These are phyloP conservation scores for Talaromyces sp. DNA, from an alignment of 2,329 filamentous ascomycete genomes.

Conservation along the genomic window DNA sequence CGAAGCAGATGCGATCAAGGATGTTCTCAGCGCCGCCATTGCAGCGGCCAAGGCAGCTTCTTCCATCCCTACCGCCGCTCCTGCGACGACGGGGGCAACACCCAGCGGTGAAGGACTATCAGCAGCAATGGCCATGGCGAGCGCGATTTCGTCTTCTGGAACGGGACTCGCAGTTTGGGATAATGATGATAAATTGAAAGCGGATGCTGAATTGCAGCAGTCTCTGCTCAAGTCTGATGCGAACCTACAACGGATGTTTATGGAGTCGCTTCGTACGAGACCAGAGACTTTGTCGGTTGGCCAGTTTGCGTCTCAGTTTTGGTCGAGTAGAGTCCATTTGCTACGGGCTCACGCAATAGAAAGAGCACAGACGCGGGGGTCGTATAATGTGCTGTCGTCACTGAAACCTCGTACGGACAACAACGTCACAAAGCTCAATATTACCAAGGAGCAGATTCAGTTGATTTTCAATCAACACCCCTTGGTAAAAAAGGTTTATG, in stretches of 20 bases:
- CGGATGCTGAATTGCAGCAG: conserved; percentile 76
- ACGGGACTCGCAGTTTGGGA: conserved; percentile 60
- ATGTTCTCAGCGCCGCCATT: conserved; percentile 72
- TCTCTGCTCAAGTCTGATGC: conserved; percentile 79
- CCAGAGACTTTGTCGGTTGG: conserved; percentile 74
- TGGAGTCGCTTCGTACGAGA: conserved; percentile 76
- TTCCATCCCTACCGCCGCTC: conserved; percentile 27
- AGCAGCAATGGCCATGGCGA: conserved; percentile 72
- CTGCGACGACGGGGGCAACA: conserved; percentile 22
- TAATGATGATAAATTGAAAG: conserved; percentile 71
- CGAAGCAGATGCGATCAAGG: conserved; percentile 82
- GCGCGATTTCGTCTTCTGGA: conserved; percentile 52
- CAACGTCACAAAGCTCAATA: conserved; percentile 70
- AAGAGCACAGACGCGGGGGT: conserved; percentile 74
- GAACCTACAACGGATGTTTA: conserved; percentile 73
- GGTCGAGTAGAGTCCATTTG: conserved; percentile 80
- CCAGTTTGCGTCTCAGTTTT: conserved; percentile 88
- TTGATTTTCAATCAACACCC: conserved; percentile 92
- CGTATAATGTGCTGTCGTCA: conserved; percentile 89
- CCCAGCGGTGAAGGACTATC: conserved; percentile 47
- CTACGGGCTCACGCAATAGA: conserved; percentile 89
- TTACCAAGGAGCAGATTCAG: conserved; percentile 87
- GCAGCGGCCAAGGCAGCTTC: conserved; percentile 59
- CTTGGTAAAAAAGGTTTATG: conserved; percentile 81
- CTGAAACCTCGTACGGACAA: conserved; percentile 76